These are phyloP conservation scores for Mycosphaerella arachidis DNA, from an alignment of 2,329 filamentous ascomycete genomes.

Conservation along the genomic window DNA sequence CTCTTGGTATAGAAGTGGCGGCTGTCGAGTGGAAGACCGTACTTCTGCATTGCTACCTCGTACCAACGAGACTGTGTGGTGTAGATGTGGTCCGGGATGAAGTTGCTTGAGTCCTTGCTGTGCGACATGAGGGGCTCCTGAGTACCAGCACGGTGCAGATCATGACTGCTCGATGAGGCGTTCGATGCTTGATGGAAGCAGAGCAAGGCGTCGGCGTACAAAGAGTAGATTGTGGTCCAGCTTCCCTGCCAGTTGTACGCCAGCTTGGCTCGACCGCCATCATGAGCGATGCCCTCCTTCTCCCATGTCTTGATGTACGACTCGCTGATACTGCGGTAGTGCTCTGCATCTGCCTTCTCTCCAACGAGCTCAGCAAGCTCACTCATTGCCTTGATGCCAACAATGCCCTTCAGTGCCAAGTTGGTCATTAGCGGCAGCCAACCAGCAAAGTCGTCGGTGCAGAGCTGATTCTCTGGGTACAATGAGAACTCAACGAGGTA, in stretches of 20 bases:
- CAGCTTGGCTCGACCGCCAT: slow-evolving; percentile 68
- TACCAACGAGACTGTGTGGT: slow-evolving; percentile 79
- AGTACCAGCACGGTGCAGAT: slow-evolving; percentile 4
- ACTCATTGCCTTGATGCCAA: slow-evolving; percentile 75
- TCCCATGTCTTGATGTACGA: slow-evolving; percentile 71
- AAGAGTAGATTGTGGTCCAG: slow-evolving; percentile 81
- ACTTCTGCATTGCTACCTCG: slow-evolving; percentile 69
- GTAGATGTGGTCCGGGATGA: slow-evolving; percentile 74
- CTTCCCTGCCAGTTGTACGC: slow-evolving; percentile 76
- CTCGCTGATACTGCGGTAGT: slow-evolving; percentile 58
- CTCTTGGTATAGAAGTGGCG: slow-evolving; percentile 75
- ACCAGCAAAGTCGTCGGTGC: slow-evolving; percentile 80
- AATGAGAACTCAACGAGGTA: slow-evolving; percentile 73
- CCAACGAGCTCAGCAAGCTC: slow-evolving; percentile 62
- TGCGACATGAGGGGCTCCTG: slow-evolving; percentile 17
- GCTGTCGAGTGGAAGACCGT: slow-evolving; percentile 76
- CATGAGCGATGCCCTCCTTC: slow-evolving; percentile 62
- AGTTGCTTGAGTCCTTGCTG: slow-evolving; percentile 26
- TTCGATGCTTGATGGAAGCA: slow-evolving; percentile 63
- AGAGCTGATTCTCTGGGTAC: slow-evolving; percentile 71
- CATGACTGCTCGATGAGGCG: slow-evolving; percentile 9
- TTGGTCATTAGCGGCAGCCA: slow-evolving; percentile 75
- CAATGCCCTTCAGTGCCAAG: slow-evolving; percentile 76
- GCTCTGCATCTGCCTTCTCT: slow-evolving; percentile 52
- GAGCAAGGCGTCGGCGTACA: slow-evolving; percentile 74